phyloP scores from a whole-genome alignment of 2,329 filamentous ascomycete genomes.

The Raffaelea arxii region DNA sequence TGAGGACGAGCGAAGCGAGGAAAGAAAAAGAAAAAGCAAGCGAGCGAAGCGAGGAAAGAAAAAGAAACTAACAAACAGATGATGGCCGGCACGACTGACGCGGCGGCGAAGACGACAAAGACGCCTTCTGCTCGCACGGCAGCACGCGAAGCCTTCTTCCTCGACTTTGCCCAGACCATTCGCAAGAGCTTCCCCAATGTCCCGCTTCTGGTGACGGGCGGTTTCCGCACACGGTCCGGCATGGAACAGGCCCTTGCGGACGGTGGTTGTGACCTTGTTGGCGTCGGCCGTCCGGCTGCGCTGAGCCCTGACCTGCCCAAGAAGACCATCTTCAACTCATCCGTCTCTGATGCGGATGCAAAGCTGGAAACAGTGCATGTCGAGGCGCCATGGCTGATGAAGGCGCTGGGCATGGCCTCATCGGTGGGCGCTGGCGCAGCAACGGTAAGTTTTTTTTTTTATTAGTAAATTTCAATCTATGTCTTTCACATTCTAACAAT shows the following conservation, averaged over 20 bases:
- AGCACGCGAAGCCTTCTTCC: slow-evolving; percentile 57
- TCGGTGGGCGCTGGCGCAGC: neutral
- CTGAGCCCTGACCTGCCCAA: slow-evolving; percentile 27
- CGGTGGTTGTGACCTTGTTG: slow-evolving; percentile 31
- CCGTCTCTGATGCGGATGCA: slow-evolving; percentile 24
- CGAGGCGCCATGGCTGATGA: slow-evolving; percentile 1
- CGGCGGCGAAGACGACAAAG: neutral
- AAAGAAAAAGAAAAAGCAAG: neutral
- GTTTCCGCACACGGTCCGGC: slow-evolving; percentile 41
- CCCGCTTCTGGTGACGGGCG: slow-evolving; percentile 50
- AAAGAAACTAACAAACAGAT: neutral
- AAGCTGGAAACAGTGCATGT: slow-evolving; percentile 17
- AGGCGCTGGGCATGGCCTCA: neutral
- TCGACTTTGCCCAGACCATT: slow-evolving; percentile 51
- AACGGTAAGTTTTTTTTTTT: neutral
- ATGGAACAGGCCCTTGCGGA: slow-evolving; percentile 29
- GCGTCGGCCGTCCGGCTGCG: slow-evolving; percentile 27
- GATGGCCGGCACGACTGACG: neutral
- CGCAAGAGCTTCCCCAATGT: slow-evolving; percentile 32
- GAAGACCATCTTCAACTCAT: slow-evolving; percentile 23
- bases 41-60: neutral
- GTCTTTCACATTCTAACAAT: too few relatives aligned
- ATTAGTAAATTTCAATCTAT: too few relatives aligned
- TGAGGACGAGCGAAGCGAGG: neutral
- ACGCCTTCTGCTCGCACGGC: slow-evolving; percentile 30